Evolutionary conservation across 2,329 filamentous ascomycete species (phyloP), one percentile per base, ranked within the genome.

Genomic region (Rosellinia necatrix): DNA sequence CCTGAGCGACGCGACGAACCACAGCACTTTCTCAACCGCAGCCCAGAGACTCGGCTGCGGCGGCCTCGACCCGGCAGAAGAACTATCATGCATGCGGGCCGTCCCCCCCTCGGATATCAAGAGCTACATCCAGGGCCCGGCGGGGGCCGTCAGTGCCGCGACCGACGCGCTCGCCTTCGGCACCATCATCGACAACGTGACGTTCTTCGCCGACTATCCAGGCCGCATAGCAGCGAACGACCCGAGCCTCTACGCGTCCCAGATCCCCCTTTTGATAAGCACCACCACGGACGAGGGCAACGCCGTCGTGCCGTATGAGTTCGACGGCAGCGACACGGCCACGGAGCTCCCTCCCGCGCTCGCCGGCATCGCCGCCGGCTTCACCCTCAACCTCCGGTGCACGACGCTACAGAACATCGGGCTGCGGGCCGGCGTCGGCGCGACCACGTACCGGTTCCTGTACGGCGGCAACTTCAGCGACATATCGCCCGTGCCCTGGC

Each of bases 391-490:
- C 15, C 40, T 52, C 7, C 46, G 40, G 13, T 56, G 53, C 35
- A 41, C 53, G 12, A 47, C 48, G 19, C 12, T 48, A n/a, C 49
- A 46, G 9, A 46, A 49, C 3, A 15, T 22, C 8, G 10, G 24
- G 22, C 25, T 48, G 7, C 35, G 49, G 12, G 22, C 49, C 1
- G 24, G 38, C 3, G n/a, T 37, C 8, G 43, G 37, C 7, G 48
- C 42, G 19, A 48, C 49, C 9, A 52, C 41, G n/a, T 57, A 53
- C 21, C 48, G 29, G n/a, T 42, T 30, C 27, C 17, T 48, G 22
- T 52, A 57, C 13, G 54, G 21, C 1, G 54, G 54, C 7, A 57
- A 49, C 29, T 57, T 57, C 27, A 52, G 22, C 35, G 12, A 57
- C 22, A 38, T 55, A 50, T 49, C 52, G 6, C 52, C 49, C 13